These are phyloP conservation scores for Talaromyces sp. DNA, from an alignment of 2,329 filamentous ascomycete species.

Conservation along the genomic window DNA sequence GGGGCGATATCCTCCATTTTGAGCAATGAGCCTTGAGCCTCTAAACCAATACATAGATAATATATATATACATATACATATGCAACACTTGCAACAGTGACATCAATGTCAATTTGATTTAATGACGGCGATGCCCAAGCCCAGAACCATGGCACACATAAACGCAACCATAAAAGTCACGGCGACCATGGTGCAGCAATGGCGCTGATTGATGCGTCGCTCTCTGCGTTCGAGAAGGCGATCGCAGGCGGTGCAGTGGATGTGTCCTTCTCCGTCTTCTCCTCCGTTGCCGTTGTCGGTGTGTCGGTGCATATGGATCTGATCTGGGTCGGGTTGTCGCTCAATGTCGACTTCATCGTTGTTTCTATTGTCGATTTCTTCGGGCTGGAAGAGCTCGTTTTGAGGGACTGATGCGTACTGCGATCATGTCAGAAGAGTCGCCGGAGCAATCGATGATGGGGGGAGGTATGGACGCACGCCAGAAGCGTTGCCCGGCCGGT, in stretches of 20 bases:
- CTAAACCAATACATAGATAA: not conserved
- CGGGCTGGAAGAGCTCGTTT: not conserved
- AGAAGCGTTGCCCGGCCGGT: not conserved
- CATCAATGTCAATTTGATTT: not conserved
- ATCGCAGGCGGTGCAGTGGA: conserved; percentile 13
- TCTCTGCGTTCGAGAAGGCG: conserved; percentile 10
- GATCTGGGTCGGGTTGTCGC: not conserved
- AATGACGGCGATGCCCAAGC: conserved; percentile 5
- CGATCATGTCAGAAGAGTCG: not conserved
- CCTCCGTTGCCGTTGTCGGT: not conserved
- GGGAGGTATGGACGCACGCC: not conserved
- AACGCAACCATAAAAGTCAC: conserved; percentile 14
- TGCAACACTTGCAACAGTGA: not conserved
- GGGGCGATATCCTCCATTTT: conserved; percentile 17
- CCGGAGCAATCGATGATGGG: not conserved
- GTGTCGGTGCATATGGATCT: not conserved
- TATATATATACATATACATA: not conserved
- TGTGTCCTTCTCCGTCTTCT: not conserved
- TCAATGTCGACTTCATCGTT: not conserved
- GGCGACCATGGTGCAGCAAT: conserved; percentile 16
- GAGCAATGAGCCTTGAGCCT: not conserved
- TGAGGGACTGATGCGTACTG: conserved; percentile 9
- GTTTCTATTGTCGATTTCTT: not conserved
- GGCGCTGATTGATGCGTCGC: not conserved
- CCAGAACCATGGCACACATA: conserved; percentile 10